A percentile compares a stretch with the other conserved stretches of the same genome.
phyloP scores from a whole-genome alignment of 1,284 basidiomycete genomes.

The Ustilago tritici region DNA sequence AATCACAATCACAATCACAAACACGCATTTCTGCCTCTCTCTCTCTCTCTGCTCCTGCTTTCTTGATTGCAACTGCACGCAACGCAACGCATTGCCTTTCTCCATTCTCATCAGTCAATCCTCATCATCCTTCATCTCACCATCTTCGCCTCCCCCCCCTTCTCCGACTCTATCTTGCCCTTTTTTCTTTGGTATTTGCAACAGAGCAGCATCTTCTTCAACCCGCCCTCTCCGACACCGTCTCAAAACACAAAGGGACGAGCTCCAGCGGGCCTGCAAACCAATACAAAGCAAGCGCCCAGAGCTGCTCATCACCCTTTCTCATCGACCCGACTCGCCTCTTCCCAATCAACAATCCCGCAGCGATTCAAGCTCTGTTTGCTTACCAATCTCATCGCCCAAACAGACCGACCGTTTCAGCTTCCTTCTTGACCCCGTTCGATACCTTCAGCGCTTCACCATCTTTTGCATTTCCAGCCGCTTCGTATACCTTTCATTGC shows the following conservation, averaged over 20 bases:
- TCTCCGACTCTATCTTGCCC: background rate
- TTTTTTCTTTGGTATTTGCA: background rate
- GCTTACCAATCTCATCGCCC: background rate
- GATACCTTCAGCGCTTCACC: background rate
- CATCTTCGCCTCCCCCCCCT: background rate
- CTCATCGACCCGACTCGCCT: background rate
- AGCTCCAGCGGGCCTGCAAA: background rate
- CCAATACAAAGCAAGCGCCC: background rate
- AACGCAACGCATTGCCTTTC: constrained; percentile 4
- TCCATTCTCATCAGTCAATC: background rate
- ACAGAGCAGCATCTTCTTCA: background rate
- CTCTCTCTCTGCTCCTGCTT: background rate
- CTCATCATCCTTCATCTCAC: background rate
- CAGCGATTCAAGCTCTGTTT: background rate
- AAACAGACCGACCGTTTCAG: background rate
- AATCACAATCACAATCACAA: constrained; percentile 8
- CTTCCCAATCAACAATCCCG: background rate
- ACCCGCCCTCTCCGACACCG: background rate
- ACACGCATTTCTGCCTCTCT: background rate
- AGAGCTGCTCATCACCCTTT: background rate
- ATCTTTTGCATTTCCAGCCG: background rate
- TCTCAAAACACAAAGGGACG: constrained; percentile 1
- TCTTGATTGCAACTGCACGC: constrained; percentile 1
- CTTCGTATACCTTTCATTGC: background rate
- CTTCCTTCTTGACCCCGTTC: background rate